phyloP scores from a whole-genome alignment of 2,329 filamentous ascomycete genomes.

The Gliomastix tumulicola region DNA sequence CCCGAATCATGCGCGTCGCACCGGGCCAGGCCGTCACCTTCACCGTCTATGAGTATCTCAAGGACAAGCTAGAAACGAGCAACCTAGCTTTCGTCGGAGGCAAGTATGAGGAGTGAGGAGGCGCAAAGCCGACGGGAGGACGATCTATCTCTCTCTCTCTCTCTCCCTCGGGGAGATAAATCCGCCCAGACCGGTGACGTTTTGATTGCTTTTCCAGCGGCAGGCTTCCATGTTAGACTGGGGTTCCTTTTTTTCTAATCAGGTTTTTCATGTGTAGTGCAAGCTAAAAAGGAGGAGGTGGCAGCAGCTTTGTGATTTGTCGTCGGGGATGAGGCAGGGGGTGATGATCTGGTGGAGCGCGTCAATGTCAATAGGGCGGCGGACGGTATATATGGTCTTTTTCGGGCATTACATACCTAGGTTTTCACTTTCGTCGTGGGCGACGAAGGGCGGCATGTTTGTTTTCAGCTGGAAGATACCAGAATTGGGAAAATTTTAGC shows the following conservation, averaged over 20 bases:
- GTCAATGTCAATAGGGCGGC: too few relatives aligned
- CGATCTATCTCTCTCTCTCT: neutral
- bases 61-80: constrained; percentile 63
- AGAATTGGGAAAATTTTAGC: constrained; percentile 18
- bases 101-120: constrained; percentile 58
- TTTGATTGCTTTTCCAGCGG: too few relatives aligned
- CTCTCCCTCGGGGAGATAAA: neutral
- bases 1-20: constrained; percentile 92
- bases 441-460: constrained; percentile 10
- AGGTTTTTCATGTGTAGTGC: constrained; percentile 7
- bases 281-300: constrained; percentile 8
- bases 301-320: too few relatives aligned
- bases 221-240: too few relatives aligned
- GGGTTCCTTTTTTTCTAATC: constrained; percentile 10
- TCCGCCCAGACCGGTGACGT: too few relatives aligned
- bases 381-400: too few relatives aligned
- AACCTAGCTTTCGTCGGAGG: constrained; percentile 55
- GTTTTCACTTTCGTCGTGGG: too few relatives aligned
- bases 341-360: too few relatives aligned
- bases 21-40: constrained; percentile 82
- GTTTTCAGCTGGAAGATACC: constrained; percentile 18
- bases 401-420: too few relatives aligned
- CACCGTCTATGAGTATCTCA: constrained; percentile 73
- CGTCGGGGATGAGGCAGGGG: too few relatives aligned
- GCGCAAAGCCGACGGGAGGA: neutral